A percentile compares a stretch with the other conserved stretches of the same genome.
Evolutionary conservation across 225 moss, liverwort and hornwort species (phyloP).

Genomic region (Climacium dendroides): DNA sequence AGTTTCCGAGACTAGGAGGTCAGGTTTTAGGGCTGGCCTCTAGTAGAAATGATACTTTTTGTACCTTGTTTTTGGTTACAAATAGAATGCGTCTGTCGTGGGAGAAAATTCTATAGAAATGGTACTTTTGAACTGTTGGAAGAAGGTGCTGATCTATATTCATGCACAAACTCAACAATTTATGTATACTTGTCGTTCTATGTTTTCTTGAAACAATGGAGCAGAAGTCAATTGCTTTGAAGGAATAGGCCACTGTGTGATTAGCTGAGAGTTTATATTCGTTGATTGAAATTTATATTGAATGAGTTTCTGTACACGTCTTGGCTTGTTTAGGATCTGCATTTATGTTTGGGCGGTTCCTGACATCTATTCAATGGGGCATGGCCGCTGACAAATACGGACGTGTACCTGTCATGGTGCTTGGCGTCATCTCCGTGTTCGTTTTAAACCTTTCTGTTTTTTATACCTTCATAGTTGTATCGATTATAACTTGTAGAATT

Average conservation of each 20-base stretch:
- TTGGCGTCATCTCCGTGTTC: slow-evolving; percentile 68
- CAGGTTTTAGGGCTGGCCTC: not conserved
- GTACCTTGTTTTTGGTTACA: not conserved
- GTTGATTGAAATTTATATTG: not conserved
- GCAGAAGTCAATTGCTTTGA: not conserved
- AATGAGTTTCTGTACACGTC: not conserved
- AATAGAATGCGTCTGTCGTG: not conserved
- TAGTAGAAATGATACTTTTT: not conserved
- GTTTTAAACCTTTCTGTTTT: not conserved
- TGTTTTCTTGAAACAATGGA: not conserved
- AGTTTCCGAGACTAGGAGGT: not conserved
- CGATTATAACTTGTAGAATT: not conserved
- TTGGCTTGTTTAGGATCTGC: slow-evolving; percentile 43
- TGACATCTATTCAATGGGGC: slow-evolving; percentile 67
- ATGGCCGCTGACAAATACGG: slow-evolving; percentile 81
- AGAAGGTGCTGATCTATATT: not conserved
- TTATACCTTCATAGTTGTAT: not conserved
- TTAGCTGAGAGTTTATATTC: not conserved
- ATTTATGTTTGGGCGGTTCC: slow-evolving; percentile 75
- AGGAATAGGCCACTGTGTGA: not conserved
- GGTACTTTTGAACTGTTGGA: not conserved
- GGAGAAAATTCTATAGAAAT: not conserved
- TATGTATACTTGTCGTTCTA: not conserved
- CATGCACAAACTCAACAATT: not conserved
- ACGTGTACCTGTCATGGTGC: slow-evolving; percentile 48